Base-by-base conservation (phyloP, 2,329 filamentous ascomycete species). In the Claviceps digitariae region DNA sequence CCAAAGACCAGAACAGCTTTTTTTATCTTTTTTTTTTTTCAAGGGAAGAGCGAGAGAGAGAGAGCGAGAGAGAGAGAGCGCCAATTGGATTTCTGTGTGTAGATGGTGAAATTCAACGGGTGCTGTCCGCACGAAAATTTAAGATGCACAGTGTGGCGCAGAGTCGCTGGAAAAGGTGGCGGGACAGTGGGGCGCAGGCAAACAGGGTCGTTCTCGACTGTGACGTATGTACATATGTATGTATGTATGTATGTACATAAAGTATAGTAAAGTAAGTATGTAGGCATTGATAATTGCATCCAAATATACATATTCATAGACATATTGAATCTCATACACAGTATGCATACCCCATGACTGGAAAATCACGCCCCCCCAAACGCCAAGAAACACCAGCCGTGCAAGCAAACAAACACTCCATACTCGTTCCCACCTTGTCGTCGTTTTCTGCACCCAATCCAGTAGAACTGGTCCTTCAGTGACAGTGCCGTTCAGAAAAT, bases 71-170 rank as follows among this genome's bases (percentile, higher is more conserved):
- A n/a, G n/a, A n/a, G n/a, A n/a, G n/a, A n/a, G n/a, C n/a, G n/a
- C n/a, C n/a, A n/a, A n/a, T n/a, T n/a, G n/a, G n/a, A n/a, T 40
- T 34, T 12, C n/a, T 21, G 48, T 20, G 36, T 17, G n/a, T 23
- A n/a, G 13, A 21, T 4, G 23, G 17, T 38, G 6, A 27, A 45
- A 2, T 9, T 36, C 44, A 25, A 7, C 17, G n/a, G n/a, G n/a
- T n/a, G n/a, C n/a, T n/a, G n/a, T n/a, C n/a, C n/a, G n/a, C n/a
- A 25, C 12, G 45, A 52, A 52, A 52, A 34, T 48, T 48, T 48
- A 34, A 31, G 45, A 48, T 43, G 45, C 36, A 48, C 51, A 48
- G 45, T 43, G 45, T 48, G 51, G 51, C 51, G 38, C 13, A 25
- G 44, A n/a, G 25, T 23, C 23, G 21, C 20, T 36, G 12, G 23